A percentile compares a stretch with the other conserved stretches of the same genome.
Evolutionary conservation across 805 yeast species (phyloP).

Genomic region (Wickerhamiella siamensis): DNA sequence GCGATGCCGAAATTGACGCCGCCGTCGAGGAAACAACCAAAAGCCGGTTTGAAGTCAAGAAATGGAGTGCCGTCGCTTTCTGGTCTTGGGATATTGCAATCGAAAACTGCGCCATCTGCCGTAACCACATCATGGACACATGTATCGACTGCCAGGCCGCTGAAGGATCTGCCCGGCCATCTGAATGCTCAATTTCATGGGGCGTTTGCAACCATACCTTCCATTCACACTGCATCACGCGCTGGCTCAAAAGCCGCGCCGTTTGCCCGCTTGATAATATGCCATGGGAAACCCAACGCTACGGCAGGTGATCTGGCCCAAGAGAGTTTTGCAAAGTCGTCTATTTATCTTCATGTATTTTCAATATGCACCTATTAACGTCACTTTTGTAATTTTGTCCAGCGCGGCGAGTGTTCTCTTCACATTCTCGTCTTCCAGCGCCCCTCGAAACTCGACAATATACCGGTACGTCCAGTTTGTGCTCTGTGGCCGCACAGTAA

Average conservation of each 20-base stretch:
- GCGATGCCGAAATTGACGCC: not conserved
- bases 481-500: constrained; percentile 64
- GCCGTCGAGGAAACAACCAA: constrained; percentile 8
- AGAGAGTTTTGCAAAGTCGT: not conserved
- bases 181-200: constrained; percentile 91
- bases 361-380: not conserved
- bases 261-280: constrained; percentile 94
- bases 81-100: constrained; percentile 98
- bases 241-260: constrained; percentile 90
- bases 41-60: constrained; percentile 68
- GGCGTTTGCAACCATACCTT: constrained; percentile 97
- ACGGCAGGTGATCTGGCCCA: constrained; percentile 43
- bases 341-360: not conserved
- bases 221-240: constrained; percentile 89
- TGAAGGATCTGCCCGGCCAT: constrained; percentile 43
- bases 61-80: constrained; percentile 99
- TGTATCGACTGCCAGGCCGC: constrained; percentile 91
- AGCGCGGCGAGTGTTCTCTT: constrained; percentile 27
- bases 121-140: constrained; percentile 96
- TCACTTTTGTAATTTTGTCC: not conserved
- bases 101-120: constrained; percentile 95
- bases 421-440: constrained; percentile 4
- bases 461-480: constrained; percentile 68
- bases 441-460: constrained; percentile 54
- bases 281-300: constrained; percentile 69